Evolutionary conservation across 2,329 filamentous ascomycete genomes (phyloP).

Genomic region (Lachnellula subtilissima): DNA sequence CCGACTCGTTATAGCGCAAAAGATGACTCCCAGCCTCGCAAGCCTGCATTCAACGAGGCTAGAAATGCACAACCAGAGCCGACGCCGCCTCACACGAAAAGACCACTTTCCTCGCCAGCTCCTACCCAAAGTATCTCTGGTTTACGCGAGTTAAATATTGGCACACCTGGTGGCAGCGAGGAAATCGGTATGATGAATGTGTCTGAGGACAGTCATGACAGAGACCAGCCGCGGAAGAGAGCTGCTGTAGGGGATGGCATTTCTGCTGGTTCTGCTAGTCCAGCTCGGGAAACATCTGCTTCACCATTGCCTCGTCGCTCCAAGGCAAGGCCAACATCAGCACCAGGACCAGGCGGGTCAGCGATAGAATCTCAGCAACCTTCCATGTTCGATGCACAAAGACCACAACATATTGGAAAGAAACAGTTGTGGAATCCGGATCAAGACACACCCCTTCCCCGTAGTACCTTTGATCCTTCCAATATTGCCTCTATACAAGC

Average conservation of each 20-base stretch:
- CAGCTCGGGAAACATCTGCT: conserved; percentile 18
- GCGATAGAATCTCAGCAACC: conserved; percentile 10
- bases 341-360: conserved; percentile 7
- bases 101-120: conserved; percentile 7
- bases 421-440: conserved; percentile 26
- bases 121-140: conserved; percentile 13
- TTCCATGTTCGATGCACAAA: conserved; percentile 7
- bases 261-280: conserved; percentile 23
- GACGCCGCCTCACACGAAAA: conserved; percentile 8
- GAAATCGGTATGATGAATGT: conserved; percentile 21
- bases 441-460: conserved; percentile 8
- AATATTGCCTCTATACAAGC: conserved; percentile 26
- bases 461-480: conserved; percentile 18
- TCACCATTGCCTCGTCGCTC: conserved; percentile 22
- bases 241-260: conserved; percentile 27
- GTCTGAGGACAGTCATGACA: conserved; percentile 13
- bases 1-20: conserved; percentile 9
- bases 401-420: conserved; percentile 12
- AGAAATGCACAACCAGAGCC: conserved; percentile 10
- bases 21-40: conserved; percentile 14
- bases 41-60: conserved; percentile 13
- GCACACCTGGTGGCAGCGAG: conserved; percentile 9
- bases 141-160: conserved; percentile 20
- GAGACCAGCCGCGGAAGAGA: conserved; percentile 24
- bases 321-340: conserved; percentile 20